phyloP scores from a whole-genome alignment of 2,329 filamentous ascomycete species.

The Penicillium expansum region DNA sequence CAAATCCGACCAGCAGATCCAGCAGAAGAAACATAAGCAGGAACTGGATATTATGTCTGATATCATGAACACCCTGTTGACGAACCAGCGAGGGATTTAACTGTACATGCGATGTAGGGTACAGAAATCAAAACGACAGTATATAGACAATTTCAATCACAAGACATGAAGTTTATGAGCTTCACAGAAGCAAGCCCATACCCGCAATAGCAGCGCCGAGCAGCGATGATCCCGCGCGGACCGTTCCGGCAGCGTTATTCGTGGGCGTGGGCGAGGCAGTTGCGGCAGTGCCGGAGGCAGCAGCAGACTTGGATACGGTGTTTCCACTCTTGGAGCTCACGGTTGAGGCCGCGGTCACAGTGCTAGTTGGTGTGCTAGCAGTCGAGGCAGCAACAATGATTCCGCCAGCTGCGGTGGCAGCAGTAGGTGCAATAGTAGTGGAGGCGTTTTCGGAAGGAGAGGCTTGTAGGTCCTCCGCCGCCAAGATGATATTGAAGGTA shows the following conservation, averaged over 20 bases:
- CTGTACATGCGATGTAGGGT: constrained; percentile 1
- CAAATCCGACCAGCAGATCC: constrained; percentile 6
- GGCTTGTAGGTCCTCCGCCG: background rate
- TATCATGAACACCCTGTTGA: background rate
- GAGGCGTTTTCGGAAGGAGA: constrained; percentile 7
- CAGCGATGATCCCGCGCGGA: constrained; percentile 19
- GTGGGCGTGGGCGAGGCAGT: constrained; percentile 15
- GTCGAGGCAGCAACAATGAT: constrained; percentile 23
- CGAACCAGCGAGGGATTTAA: background rate
- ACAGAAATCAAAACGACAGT: background rate
- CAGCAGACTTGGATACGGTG: constrained; percentile 5
- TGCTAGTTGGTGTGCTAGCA: constrained; percentile 11
- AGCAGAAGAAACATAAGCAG: background rate
- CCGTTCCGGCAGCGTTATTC: constrained; percentile 16
- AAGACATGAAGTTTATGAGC: background rate
- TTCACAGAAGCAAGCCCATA: constrained; percentile 21
- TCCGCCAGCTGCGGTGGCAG: constrained; percentile 20
- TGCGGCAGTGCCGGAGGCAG: background rate
- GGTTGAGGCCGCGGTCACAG: constrained; percentile 22
- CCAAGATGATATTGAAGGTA: constrained; percentile 18
- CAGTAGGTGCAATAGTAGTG: background rate
- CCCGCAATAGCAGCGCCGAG: constrained; percentile 19
- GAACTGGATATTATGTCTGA: background rate
- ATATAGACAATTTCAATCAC: background rate
- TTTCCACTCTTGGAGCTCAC: constrained; percentile 9